Evolutionary conservation across 768 basidiomycete species (phyloP), one percentile per base, ranked within the genome.

Genomic region (Termitomyces sp.): DNA sequence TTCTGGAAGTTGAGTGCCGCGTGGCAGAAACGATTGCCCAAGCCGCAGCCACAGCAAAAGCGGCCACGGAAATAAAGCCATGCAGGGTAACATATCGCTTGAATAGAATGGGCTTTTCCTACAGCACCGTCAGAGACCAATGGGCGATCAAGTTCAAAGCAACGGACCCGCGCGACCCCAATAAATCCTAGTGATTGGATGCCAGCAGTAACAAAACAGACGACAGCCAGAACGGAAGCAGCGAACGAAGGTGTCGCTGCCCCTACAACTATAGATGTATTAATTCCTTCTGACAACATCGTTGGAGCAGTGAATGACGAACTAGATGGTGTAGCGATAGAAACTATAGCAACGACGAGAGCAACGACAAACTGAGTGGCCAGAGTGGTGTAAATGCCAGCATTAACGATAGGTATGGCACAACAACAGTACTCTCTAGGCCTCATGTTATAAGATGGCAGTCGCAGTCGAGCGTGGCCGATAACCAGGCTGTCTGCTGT

Each of bases 341-440:
- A 78, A 26, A 96, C 77, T 3, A 85, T 83, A 19, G 87, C 93
- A 10, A 84, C 80, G 15, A 87, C 57, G 58, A 91, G 64, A 5
- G 81, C 84, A 19, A 86, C 66, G 15, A 81, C 73, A 42, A 90
- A 77, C 70, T 97, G 94, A 67, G 96, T 90, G 0, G 74, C 67
- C 47, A 98, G 69, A 28, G 88, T 81, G 19, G 82, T 69, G 63
- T 97, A 98, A 51, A 98, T 90, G 32, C 97, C 97, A 58, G 84
- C 79, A 73, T 99, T 96, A 59, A 93, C 76, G 47, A 93, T 72
- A 9, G 95, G 95, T 56, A 98, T 87, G 43, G 94, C 94, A 64
- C 90, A 92, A 69, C 93, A 97, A 65, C 93, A 97, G 66, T 93
- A 95, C 47, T 92, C 86, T 73, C 90, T 82, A 49, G 85, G 71